These are phyloP conservation scores for Leccinum longicurvipes DNA, from an alignment of 768 basidiomycete genomes.

Conservation along the genomic window DNA sequence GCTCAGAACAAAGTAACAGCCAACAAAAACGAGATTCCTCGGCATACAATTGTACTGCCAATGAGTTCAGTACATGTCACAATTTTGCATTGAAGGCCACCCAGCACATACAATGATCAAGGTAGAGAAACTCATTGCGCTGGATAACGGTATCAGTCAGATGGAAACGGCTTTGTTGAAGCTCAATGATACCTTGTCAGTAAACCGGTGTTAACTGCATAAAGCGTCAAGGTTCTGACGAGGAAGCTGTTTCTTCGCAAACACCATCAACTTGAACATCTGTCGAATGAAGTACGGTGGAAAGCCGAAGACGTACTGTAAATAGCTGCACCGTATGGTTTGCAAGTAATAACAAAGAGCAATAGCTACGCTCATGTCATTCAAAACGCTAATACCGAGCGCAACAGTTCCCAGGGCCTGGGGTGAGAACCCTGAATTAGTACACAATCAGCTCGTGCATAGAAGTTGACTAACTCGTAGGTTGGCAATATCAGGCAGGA, in stretches of 20 bases:
- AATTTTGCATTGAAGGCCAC: not conserved
- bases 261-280: slow-evolving; percentile 11
- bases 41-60: slow-evolving; percentile 54
- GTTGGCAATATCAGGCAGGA: slow-evolving; percentile 39
- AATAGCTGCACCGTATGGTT: slow-evolving; percentile 48
- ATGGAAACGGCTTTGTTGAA: not conserved
- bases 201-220: slow-evolving; percentile 62
- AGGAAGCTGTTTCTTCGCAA: slow-evolving; percentile 48
- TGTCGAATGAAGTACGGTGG: not conserved
- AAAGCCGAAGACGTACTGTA: slow-evolving; percentile 32
- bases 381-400: slow-evolving; percentile 45
- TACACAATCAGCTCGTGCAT: not conserved
- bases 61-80: not conserved
- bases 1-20: slow-evolving; percentile 61
- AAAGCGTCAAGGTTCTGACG: slow-evolving; percentile 51
- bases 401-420: slow-evolving; percentile 48
- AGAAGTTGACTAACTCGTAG: slow-evolving; percentile 39
- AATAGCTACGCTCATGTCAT: slow-evolving; percentile 50
- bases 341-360: slow-evolving; percentile 55
- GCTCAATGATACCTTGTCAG: slow-evolving; percentile 48
- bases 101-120: slow-evolving; percentile 48
- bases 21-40: slow-evolving; percentile 55
- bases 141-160: slow-evolving; percentile 7
- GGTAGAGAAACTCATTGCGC: slow-evolving; percentile 41
- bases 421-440: not conserved